Evolutionary conservation across 1,139 yeast species (phyloP).

Genomic region (Saccharomycopsis crataegensis): DNA sequence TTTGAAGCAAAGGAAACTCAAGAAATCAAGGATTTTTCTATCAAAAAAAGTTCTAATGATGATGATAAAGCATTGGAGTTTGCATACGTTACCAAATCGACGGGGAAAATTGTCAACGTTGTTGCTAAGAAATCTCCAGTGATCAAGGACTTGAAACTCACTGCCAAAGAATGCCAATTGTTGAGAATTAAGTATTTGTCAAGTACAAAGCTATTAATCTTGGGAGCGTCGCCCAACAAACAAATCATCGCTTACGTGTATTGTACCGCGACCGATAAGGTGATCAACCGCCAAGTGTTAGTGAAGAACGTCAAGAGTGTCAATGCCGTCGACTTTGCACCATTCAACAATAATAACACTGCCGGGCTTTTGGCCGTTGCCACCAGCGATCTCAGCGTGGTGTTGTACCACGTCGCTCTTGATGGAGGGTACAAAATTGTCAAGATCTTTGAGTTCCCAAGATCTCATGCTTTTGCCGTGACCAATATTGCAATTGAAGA

Average conservation of each 20-base stretch:
- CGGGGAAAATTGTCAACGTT: neutral
- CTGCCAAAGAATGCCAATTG: neutral
- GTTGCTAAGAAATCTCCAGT: neutral
- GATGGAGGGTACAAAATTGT: constrained; percentile 10
- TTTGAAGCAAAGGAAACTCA: neutral
- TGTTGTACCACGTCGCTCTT: constrained; percentile 4
- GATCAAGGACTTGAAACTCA: neutral
- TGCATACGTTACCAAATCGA: constrained; percentile 3
- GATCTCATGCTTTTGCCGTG: constrained; percentile 17
- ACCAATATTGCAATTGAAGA: constrained; percentile 17
- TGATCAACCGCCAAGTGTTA: constrained; percentile 1
- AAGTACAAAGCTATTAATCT: constrained; percentile 3
- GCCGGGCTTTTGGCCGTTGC: constrained; percentile 15
- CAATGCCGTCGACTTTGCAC: constrained; percentile 10
- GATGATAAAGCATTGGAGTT: neutral
- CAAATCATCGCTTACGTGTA: constrained; percentile 5
- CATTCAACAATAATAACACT: neutral
- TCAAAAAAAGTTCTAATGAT: neutral
- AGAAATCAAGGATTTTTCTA: constrained; percentile 6
- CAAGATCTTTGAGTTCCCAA: constrained; percentile 9
- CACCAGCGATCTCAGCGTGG: constrained; percentile 13
- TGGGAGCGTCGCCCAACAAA: constrained; percentile 11
- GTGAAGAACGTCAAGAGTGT: constrained; percentile 10
- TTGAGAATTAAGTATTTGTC: constrained; percentile 1
- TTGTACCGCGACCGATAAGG: neutral